Evolutionary conservation across 2,329 filamentous ascomycete genomes (phyloP), one percentile per base, ranked within the genome.

Genomic region (Pezicula carpinea): DNA sequence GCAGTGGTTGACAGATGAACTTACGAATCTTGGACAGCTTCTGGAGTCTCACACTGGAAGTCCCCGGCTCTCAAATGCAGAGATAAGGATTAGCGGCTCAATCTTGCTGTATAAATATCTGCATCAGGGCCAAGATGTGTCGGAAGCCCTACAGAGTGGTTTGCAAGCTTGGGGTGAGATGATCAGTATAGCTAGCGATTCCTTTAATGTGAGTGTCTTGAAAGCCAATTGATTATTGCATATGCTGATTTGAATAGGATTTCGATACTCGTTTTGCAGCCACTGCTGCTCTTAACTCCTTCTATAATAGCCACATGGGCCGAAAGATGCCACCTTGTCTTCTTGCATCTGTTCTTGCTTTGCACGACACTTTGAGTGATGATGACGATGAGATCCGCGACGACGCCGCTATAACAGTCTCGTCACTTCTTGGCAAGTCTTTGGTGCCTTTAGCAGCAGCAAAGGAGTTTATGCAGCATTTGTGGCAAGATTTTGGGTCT

Each of bases 301-400:
- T 80, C 62, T 76, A 71, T 57, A 61, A 50, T 32, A 55, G 42
- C 40, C 32, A 36, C 7, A 14, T 54, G 47, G 50, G 64, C 52
- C 53, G 48, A 56, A 44, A 21, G 14, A 11, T 10, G 63, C 35
- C 59, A 38, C 53, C 66, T 32, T 29, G 33, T 13, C 68, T 80
- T 29, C 64, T 89, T 1, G 69, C 78, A 1, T 69, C 79, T 23
- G 76, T 86, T 43, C 64, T 89, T 5, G 72, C 83, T 3, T 69
- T 92, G 1, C 91, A 93, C 65, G 83, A 89, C 61, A 73, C 82
- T 39, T 74, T 95, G 4, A 87, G 88, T 60, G 93, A 97, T 61
- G 92, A 97, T 61, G 92, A 97, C 61, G 89, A 96, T 52, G 90
- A 96, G 48, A 79, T 96, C 53, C 81, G 92, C 38, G 47, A 49